A percentile compares a stretch with the other conserved stretches of the same genome.
Evolutionary conservation across 2,329 filamentous ascomycete species (phyloP).

Genomic region (Lachnellula occidentalis): DNA sequence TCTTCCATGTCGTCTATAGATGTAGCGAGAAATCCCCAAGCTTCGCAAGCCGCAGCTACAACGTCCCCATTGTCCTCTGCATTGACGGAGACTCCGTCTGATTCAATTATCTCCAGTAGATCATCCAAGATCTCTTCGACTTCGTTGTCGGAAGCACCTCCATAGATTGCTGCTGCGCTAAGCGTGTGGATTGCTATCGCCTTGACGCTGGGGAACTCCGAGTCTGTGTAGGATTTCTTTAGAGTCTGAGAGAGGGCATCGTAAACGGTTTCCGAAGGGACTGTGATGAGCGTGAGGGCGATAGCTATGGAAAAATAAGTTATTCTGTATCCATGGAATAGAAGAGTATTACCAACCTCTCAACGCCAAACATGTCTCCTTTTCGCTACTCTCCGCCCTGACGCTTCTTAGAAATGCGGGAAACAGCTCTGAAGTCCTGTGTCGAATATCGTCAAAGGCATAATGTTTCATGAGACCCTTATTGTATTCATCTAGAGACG

Average conservation of each 20-base stretch:
- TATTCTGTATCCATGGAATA: neutral
- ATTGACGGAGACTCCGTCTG: slow-evolving; percentile 58
- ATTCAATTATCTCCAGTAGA: slow-evolving; percentile 61
- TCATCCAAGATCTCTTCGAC: slow-evolving; percentile 60
- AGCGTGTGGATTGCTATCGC: slow-evolving; percentile 62
- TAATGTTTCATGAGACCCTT: slow-evolving; percentile 57
- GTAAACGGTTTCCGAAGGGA: slow-evolving; percentile 55
- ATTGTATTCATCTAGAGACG: slow-evolving; percentile 51
- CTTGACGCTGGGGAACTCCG: slow-evolving; percentile 51
- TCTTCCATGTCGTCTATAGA: slow-evolving; percentile 60
- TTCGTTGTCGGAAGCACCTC: slow-evolving; percentile 57
- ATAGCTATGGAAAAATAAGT: slow-evolving; percentile 40
- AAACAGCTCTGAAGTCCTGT: slow-evolving; percentile 49
- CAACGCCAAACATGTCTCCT: slow-evolving; percentile 58
- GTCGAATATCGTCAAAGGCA: slow-evolving; percentile 52
- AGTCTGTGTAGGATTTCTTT: slow-evolving; percentile 55
- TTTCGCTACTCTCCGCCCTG: slow-evolving; percentile 55
- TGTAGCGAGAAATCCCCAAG: slow-evolving; percentile 65
- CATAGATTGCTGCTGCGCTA: slow-evolving; percentile 57
- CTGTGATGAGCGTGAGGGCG: slow-evolving; percentile 57
- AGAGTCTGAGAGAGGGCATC: slow-evolving; percentile 50
- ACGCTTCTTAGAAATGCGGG: slow-evolving; percentile 58
- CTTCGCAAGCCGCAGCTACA: slow-evolving; percentile 60
- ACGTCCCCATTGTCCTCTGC: slow-evolving; percentile 56
- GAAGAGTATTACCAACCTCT: slow-evolving; percentile 38